phyloP scores from a whole-genome alignment of 2,329 filamentous ascomycete species.

The Epichloe coenophiala region DNA sequence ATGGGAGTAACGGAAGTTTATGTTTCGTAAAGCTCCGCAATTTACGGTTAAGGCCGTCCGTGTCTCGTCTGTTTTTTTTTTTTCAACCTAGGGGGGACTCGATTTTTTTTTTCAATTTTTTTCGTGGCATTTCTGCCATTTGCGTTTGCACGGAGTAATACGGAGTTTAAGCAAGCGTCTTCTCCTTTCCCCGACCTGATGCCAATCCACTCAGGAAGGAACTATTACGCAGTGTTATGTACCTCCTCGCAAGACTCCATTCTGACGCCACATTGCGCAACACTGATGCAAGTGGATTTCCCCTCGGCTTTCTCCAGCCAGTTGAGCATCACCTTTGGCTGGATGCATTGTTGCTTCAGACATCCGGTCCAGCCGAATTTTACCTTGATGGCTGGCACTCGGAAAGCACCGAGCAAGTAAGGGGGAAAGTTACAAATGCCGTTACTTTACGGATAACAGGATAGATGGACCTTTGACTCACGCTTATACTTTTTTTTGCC shows the following conservation, averaged over 20 bases:
- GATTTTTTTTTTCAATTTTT: too few species aligned
- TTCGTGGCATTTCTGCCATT: neutral
- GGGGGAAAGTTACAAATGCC: too few species aligned
- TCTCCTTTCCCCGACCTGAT: neutral
- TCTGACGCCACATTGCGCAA: slow-evolving; percentile 8
- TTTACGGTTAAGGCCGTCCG: neutral
- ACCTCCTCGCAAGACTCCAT: neutral
- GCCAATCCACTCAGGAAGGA: neutral
- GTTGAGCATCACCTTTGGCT: too few species aligned
- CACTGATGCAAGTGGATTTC: slow-evolving; percentile 4
- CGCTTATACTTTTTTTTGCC: too few species aligned
- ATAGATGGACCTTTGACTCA: too few species aligned
- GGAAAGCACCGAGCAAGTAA: too few species aligned
- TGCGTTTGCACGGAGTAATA: neutral
- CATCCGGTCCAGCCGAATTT: too few species aligned
- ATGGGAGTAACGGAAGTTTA: neutral
- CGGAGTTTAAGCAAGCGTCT: neutral
- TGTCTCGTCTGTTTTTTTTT: neutral
- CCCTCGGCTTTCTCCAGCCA: too few species aligned
- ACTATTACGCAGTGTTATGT: neutral
- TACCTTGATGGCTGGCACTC: too few species aligned
- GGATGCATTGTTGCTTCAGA: too few species aligned
- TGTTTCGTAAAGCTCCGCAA: neutral
- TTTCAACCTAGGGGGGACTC: too few species aligned
- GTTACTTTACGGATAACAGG: too few species aligned